Conservation (phyloP, 108 stramenopile species). For the Schizochytrium sp. region DNA sequence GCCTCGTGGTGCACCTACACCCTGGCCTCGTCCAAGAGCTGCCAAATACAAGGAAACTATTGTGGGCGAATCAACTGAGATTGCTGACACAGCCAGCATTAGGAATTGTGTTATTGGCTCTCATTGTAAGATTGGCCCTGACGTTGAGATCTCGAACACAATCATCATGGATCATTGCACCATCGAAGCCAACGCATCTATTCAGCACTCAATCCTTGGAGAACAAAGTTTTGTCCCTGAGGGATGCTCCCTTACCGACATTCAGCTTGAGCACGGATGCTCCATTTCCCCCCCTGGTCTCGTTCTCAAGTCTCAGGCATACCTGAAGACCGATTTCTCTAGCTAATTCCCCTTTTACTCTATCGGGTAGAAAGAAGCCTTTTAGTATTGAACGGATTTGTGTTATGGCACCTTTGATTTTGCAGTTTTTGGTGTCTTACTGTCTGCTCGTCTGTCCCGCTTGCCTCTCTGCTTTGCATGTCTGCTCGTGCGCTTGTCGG, state of each 20-base stretch:
- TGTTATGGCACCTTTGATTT: too few relatives aligned
- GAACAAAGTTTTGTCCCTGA: neutral
- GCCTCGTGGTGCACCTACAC: conserved; percentile 34
- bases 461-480: too few relatives aligned
- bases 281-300: conserved; percentile 6
- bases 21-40: neutral
- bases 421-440: too few relatives aligned
- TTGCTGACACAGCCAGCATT: neutral
- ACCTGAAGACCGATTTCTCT: conserved; percentile 35
- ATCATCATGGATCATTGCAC: conserved; percentile 59
- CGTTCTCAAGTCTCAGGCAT: conserved; percentile 24
- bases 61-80: conserved; percentile 16
- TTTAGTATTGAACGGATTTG: too few relatives aligned
- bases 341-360: neutral
- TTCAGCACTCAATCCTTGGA: neutral
- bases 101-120: conserved; percentile 44
- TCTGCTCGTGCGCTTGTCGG: too few relatives aligned
- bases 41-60: conserved; percentile 39
- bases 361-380: neutral
- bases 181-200: conserved; percentile 13
- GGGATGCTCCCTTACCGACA: conserved; percentile 50
- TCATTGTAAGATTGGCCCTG: conserved; percentile 47
- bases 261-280: conserved; percentile 19
- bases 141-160: neutral
- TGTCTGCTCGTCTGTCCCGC: too few relatives aligned